Evolutionary conservation across 306 rosid species (phyloP).

Genomic region (Begonia masoniana): DNA sequence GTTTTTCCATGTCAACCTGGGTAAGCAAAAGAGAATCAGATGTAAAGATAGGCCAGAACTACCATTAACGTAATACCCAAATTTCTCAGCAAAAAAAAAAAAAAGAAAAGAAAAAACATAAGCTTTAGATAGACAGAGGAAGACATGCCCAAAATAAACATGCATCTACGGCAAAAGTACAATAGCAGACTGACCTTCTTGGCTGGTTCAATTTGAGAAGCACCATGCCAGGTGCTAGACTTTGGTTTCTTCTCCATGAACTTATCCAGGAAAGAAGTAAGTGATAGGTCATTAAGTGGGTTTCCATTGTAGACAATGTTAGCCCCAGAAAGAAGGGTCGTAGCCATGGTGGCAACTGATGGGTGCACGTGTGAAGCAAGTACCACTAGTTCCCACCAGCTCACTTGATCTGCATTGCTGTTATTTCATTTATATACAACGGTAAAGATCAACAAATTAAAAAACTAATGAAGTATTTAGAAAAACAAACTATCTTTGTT

Average conservation of each 20-base stretch:
- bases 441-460: not conserved
- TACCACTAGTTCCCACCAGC: slow-evolving; percentile 91
- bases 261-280: slow-evolving; percentile 85
- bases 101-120: not conserved
- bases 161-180: too few species aligned
- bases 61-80: not conserved
- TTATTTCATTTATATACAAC: not conserved
- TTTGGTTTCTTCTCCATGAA: slow-evolving; percentile 97
- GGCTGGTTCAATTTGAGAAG: slow-evolving; percentile 90
- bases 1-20: slow-evolving; percentile 65
- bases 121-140: not conserved
- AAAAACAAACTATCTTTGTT: slow-evolving; percentile 3
- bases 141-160: too few species aligned
- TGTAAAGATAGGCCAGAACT: too few species aligned
- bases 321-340: slow-evolving; percentile 78
- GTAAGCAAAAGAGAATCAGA: slow-evolving; percentile 17
- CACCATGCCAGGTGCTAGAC: slow-evolving; percentile 84
- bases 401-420: slow-evolving; percentile 82
- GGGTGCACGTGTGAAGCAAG: slow-evolving; percentile 93
- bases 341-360: slow-evolving; percentile 86
- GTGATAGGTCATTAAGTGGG: slow-evolving; percentile 63
- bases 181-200: slow-evolving; percentile 41
- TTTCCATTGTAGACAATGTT: slow-evolving; percentile 85
- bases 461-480: not conserved
- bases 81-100: not conserved